phyloP scores from a whole-genome alignment of 495 filamentous ascomycete genomes.

The Chaetomium tenue region DNA sequence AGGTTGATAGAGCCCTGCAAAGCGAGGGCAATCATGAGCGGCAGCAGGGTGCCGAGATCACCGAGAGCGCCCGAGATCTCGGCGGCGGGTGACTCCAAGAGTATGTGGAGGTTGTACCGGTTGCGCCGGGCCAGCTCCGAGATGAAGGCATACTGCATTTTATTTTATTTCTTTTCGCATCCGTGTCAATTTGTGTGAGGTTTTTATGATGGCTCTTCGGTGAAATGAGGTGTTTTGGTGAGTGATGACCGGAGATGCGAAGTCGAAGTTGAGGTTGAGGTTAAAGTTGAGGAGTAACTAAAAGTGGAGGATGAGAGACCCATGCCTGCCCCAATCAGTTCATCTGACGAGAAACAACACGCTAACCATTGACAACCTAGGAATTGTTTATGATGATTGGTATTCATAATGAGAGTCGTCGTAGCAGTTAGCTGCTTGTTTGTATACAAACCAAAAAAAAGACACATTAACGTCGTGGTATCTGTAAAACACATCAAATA shows the following conservation, averaged over 20 bases:
- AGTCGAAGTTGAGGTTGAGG: not conserved
- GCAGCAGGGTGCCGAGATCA: conserved; percentile 87
- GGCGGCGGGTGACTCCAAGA: conserved; percentile 56
- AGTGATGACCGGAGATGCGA: not conserved
- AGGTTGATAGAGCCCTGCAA: conserved; percentile 73
- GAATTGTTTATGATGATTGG: not conserved
- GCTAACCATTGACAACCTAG: not conserved
- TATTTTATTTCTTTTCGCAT: too few species aligned
- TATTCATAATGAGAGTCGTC: not conserved
- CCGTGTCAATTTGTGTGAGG: too few species aligned
- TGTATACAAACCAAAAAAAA: not conserved
- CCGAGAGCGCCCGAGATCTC: conserved; percentile 90
- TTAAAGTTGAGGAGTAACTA: not conserved
- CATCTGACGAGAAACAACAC: not conserved
- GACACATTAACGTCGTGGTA: conserved; percentile 12
- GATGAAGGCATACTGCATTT: not conserved
- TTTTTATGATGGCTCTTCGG: too few species aligned
- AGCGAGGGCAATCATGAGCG: conserved; percentile 80
- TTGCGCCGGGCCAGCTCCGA: conserved; percentile 37
- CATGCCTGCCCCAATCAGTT: not conserved
- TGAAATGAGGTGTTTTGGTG: too few species aligned
- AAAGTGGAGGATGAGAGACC: conserved; percentile 5
- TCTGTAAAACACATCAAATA: conserved; percentile 5
- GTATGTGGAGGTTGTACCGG: conserved; percentile 47
- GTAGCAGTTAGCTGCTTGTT: not conserved